Evolutionary conservation across 78 protist species (phyloP).

Genomic region (Emiliania huxleyi): DNA sequence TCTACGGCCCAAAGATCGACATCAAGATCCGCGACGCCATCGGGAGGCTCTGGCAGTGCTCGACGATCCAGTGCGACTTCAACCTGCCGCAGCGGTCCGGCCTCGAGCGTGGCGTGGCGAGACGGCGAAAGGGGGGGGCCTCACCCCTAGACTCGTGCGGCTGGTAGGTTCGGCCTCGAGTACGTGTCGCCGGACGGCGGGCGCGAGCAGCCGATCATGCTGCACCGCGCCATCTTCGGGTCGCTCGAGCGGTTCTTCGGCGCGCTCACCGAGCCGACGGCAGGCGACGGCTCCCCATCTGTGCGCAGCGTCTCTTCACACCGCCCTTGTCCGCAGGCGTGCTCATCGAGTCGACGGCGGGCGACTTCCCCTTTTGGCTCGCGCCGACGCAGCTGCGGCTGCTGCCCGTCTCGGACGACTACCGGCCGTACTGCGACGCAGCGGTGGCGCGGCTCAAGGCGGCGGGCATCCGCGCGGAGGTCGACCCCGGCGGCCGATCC

Average conservation of each 20-base stretch:
- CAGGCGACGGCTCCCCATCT: no score
- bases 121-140: constrained; percentile 41
- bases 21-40: no score
- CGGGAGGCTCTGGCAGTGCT: no score
- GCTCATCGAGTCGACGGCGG: no score
- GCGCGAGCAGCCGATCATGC: constrained; percentile 37
- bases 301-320: no score
- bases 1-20: no score
- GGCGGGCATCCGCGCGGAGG: constrained; percentile 12
- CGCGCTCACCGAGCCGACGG: constrained; percentile 29
- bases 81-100: no score
- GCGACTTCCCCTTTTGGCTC: no score
- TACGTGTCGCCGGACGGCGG: constrained; percentile 13
- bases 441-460: no score
- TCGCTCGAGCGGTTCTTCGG: constrained; percentile 56
- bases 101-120: constrained; percentile 37
- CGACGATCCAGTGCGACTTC: no score
- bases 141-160: constrained; percentile 48
- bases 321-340: constrained; percentile 17
- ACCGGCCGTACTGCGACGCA: neutral
- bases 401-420: neutral
- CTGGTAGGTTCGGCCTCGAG: constrained; percentile 52
- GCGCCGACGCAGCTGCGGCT: no score
- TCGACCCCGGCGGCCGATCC: neutral
- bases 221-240: constrained; percentile 63